A percentile compares a stretch with the other conserved stretches of the same genome.
phyloP scores from a whole-genome alignment of 768 basidiomycete species.

The Macrolepiota fuliginosa region DNA sequence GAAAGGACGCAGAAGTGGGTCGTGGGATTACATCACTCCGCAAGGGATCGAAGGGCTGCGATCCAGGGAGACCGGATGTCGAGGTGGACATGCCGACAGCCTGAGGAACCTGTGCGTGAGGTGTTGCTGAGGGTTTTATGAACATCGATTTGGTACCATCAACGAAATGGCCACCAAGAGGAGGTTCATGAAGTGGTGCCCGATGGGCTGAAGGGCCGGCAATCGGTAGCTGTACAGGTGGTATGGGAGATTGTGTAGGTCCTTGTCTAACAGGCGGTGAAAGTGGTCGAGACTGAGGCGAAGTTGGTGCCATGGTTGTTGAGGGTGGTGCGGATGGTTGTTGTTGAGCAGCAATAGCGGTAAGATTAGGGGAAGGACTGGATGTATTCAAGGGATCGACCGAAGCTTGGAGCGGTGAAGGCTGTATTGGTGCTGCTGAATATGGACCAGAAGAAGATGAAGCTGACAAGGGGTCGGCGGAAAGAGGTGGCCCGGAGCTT shows the following conservation, averaged over 20 bases:
- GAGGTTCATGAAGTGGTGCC: constrained; percentile 40
- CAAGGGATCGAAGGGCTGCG: constrained; percentile 33
- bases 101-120: constrained; percentile 29
- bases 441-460: not conserved
- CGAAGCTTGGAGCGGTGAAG: constrained; percentile 5
- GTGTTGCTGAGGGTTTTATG: constrained; percentile 46
- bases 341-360: constrained; percentile 1
- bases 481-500: constrained; percentile 22
- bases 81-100: constrained; percentile 33
- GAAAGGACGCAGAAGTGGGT: constrained; percentile 27
- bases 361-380: not conserved
- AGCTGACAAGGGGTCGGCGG: constrained; percentile 11
- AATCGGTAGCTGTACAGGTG: constrained; percentile 36
- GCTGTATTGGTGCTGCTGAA: constrained; percentile 1
- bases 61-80: constrained; percentile 25
- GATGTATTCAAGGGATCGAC: constrained; percentile 6
- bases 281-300: constrained; percentile 21
- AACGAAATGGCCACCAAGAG: constrained; percentile 61
- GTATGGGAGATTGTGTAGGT: constrained; percentile 16
- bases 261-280: not conserved
- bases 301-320: constrained; percentile 20
- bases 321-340: constrained; percentile 13
- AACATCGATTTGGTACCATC: constrained; percentile 86
- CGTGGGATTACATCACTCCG: constrained; percentile 31
- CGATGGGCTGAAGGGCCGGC: constrained; percentile 53